Evolutionary conservation across 2,329 filamentous ascomycete genomes (phyloP).

Genomic region (Fusarium tricinctum): DNA sequence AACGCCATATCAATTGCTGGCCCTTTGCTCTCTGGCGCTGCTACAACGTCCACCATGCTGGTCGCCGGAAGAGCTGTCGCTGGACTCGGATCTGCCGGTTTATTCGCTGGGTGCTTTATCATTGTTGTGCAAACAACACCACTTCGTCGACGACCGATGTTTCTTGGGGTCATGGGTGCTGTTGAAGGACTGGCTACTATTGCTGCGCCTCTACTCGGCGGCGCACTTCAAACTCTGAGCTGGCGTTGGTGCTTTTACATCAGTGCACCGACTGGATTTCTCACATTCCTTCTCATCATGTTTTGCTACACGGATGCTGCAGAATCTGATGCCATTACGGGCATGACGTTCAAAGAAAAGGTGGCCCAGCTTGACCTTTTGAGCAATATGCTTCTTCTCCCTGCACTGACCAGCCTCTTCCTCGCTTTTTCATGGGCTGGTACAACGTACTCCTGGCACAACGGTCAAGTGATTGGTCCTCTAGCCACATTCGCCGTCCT

Average conservation of each 20-base stretch:
- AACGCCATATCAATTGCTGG: constrained; percentile 61
- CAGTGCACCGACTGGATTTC: constrained; percentile 47
- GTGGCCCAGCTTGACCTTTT: constrained; percentile 30
- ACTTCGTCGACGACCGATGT: constrained; percentile 3
- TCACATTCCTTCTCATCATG: constrained; percentile 18
- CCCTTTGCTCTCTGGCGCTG: constrained; percentile 60
- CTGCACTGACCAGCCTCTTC: constrained; percentile 59
- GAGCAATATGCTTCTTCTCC: constrained; percentile 48
- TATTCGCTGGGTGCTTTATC: constrained; percentile 55
- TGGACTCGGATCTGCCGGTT: constrained; percentile 59
- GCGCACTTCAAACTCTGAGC: constrained; percentile 47
- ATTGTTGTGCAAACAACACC: constrained; percentile 5
- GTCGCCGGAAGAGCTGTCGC: constrained; percentile 63
- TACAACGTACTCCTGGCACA: constrained; percentile 48
- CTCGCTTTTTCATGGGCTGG: constrained; percentile 64
- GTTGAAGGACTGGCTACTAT: constrained; percentile 37
- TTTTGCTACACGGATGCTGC: constrained; percentile 6
- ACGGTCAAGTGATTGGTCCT: constrained; percentile 52
- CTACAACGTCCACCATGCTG: constrained; percentile 57
- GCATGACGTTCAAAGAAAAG: background rate
- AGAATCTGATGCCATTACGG: background rate
- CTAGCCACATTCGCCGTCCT: background rate
- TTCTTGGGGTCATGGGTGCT: constrained; percentile 28
- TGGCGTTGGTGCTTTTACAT: constrained; percentile 57
- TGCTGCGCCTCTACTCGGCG: constrained; percentile 48